Percentiles rank a stretch among this genome's conserved stretches.
These are phyloP conservation scores for Xerocomus potaroensis DNA, from an alignment of 768 basidiomycete species.

Conservation along the genomic window DNA sequence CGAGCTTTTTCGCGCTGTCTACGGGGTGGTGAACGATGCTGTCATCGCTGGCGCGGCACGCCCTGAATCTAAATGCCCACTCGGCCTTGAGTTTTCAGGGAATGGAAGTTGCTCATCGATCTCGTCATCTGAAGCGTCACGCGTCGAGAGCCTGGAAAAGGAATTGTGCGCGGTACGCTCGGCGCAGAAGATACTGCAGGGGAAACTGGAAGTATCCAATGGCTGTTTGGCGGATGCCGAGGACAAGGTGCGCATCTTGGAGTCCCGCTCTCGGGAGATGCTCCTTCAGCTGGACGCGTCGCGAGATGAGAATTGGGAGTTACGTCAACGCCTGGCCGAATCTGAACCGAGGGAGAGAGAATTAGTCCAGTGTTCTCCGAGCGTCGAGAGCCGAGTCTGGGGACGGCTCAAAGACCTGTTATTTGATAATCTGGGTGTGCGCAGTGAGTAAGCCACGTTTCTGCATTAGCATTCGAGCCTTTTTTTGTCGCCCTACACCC, in stretches of 20 bases:
- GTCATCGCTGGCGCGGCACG: slow-evolving; percentile 16
- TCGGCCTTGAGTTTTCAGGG: slow-evolving; percentile 25
- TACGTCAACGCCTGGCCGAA: slow-evolving; percentile 22
- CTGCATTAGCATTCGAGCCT: slow-evolving; percentile 4
- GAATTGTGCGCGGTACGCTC: slow-evolving; percentile 17
- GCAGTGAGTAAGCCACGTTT: slow-evolving; percentile 18
- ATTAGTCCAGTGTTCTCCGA: slow-evolving; percentile 9
- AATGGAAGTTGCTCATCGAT: background rate
- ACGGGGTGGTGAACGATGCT: slow-evolving; percentile 22
- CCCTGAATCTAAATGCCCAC: slow-evolving; percentile 15
- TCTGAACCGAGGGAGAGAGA: slow-evolving; percentile 22
- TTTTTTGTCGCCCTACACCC: too few relatives aligned
- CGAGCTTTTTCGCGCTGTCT: slow-evolving; percentile 29
- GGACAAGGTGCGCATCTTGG: slow-evolving; percentile 12
- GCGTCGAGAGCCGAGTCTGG: slow-evolving; percentile 23
- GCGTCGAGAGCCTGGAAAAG: slow-evolving; percentile 21
- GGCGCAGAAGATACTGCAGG: slow-evolving; percentile 16
- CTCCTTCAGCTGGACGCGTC: slow-evolving; percentile 15
- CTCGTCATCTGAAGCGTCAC: slow-evolving; percentile 3
- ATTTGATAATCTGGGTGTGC: slow-evolving; percentile 24
- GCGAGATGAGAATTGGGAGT: slow-evolving; percentile 16
- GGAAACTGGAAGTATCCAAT: slow-evolving; percentile 15
- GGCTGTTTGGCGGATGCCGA: slow-evolving; percentile 14
- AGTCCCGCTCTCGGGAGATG: slow-evolving; percentile 21
- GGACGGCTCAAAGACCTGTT: slow-evolving; percentile 27